phyloP scores from a whole-genome alignment of 306 rosid genomes.

The Luffa aegyptiaca region DNA sequence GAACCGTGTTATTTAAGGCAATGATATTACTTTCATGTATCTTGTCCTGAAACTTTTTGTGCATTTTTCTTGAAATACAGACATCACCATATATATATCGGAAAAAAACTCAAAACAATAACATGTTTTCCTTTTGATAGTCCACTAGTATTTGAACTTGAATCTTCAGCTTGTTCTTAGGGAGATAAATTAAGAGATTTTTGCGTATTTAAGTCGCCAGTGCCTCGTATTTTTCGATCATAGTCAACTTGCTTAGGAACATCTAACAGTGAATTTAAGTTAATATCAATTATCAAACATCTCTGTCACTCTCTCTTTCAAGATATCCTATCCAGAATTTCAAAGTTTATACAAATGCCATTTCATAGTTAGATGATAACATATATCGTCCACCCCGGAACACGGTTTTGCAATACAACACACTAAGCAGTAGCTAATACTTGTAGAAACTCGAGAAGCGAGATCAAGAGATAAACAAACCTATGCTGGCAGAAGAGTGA shows the following conservation, averaged over 20 bases:
- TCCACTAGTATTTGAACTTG: background rate
- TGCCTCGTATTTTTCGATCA: background rate
- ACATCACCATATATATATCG: background rate
- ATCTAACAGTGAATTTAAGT: background rate
- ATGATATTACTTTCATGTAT: background rate
- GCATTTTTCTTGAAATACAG: background rate
- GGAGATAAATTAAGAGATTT: background rate
- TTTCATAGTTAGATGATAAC: background rate
- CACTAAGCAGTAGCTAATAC: slow-evolving; percentile 5
- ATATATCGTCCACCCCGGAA: background rate
- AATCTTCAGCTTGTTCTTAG: background rate
- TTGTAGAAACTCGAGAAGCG: slow-evolving; percentile 6
- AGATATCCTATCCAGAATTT: background rate
- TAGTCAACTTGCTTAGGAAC: background rate
- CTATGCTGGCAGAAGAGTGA: slow-evolving; percentile 16
- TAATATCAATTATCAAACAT: background rate
- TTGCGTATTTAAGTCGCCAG: background rate
- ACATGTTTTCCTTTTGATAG: background rate
- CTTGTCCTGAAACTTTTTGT: background rate
- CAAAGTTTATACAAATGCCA: background rate
- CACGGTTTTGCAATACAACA: background rate
- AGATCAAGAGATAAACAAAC: slow-evolving; percentile 16
- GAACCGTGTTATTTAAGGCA: background rate
- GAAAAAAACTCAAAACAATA: background rate
- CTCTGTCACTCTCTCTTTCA: background rate